Base-by-base conservation (phyloP, 2,329 filamentous ascomycete species). In the Ophiostoma himal-ulmi region DNA sequence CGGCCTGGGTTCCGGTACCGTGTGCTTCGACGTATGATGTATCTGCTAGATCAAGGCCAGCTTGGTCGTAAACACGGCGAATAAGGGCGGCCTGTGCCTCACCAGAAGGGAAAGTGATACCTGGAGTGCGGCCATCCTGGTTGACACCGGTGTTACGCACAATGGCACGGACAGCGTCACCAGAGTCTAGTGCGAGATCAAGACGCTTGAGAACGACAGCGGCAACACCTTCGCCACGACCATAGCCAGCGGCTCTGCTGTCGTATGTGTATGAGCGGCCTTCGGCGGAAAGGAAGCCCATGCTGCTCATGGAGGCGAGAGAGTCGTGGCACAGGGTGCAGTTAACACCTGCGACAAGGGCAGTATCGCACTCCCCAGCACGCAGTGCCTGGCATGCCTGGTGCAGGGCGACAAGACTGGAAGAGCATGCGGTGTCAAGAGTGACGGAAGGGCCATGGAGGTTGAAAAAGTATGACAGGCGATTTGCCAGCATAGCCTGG, bases 171-270 rank as follows among this genome's bases (percentile, higher is more conserved):
- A 77, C 72, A 62, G 70, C 73, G 17, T 83, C 72, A 13, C 81
- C 82, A 65, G 80, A 72, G 1, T 78, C 81, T 52, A 82, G 78
- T 0, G 79, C 78, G 1, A 48, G 26, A 10, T 71, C 68, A 0
- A 85, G 75, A 0, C 76, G 77, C 75, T 85, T 85, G 1, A 86
- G 72, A 1, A 84, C 69, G 4, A 86, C 68, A 8, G 77, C 75
- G 0, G 76, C 81, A n/a, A 80, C 76, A 3, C 83, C 84, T 73
- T 86, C 84, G 4, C 82, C 83, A n/a, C 83, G 79, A 0, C 77
- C 81, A 72, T 85, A 86, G 3, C 84, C 84, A 69, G 82, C 77
- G 0, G 79, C 84, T 3, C 76, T 74, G 20, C 75, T 72, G 71
- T 84, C 83, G 67, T 79, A 83, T 0, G 79, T 80, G 30, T 69